Evolutionary conservation across 176 grass and related monocot species (phyloP).

Genomic region (Ampelocalamus luodianensis): DNA sequence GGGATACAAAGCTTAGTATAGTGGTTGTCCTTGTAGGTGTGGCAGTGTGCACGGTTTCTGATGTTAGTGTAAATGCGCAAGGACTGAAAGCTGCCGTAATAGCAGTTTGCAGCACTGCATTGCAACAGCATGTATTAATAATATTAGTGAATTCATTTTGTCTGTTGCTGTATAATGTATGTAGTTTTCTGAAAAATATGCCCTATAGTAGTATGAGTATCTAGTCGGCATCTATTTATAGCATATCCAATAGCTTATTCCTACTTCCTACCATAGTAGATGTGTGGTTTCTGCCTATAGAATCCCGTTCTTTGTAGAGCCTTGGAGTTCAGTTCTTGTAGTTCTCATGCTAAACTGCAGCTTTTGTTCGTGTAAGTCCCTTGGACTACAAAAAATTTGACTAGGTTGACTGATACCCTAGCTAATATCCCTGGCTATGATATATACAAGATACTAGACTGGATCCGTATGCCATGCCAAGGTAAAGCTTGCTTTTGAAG

Average conservation of each 20-base stretch:
- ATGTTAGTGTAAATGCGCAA: slow-evolving; percentile 61
- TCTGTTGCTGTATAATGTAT: background rate
- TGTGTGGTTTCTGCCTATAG: slow-evolving; percentile 1
- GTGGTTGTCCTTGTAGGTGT: slow-evolving; percentile 60
- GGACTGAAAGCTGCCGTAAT: slow-evolving; percentile 47
- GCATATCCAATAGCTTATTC: slow-evolving; percentile 12
- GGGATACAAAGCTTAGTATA: slow-evolving; percentile 66
- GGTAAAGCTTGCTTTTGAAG: background rate
- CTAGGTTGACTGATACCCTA: background rate
- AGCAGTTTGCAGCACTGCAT: slow-evolving; percentile 62
- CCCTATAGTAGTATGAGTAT: background rate
- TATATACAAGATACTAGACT: slow-evolving; percentile 2
- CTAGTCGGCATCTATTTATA: background rate
- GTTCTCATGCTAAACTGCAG: slow-evolving; percentile 12
- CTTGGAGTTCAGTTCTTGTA: slow-evolving; percentile 2
- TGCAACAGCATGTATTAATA: slow-evolving; percentile 56
- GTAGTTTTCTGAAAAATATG: background rate
- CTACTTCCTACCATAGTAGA: background rate
- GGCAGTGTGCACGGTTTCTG: slow-evolving; percentile 63
- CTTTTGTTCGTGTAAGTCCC: background rate
- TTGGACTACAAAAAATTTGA: slow-evolving; percentile 13
- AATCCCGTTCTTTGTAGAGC: background rate
- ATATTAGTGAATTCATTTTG: slow-evolving; percentile 12
- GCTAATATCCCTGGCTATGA: slow-evolving; percentile 10
- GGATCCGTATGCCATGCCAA: background rate